Conservation (phyloP, 2,329 filamentous ascomycete species). For the Fusarium denticulatum region DNA sequence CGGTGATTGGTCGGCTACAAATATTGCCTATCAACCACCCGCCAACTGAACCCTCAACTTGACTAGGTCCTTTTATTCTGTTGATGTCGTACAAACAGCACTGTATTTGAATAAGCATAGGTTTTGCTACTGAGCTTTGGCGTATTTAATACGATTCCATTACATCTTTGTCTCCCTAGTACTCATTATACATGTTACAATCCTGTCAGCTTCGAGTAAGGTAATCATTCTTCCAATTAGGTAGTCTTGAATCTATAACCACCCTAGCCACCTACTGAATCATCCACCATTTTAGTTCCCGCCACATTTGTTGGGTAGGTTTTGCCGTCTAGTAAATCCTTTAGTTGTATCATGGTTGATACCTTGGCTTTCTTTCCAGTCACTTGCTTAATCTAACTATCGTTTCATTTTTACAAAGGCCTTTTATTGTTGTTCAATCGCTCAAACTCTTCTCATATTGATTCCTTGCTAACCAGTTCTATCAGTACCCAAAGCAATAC, state of each 20-base stretch:
- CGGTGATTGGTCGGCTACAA: constrained; percentile 39
- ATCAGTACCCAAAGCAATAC: constrained; percentile 39
- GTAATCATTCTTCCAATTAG: neutral
- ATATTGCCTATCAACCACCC: constrained; percentile 5
- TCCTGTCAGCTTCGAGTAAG: neutral
- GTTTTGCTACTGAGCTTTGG: neutral
- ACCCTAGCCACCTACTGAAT: constrained; percentile 1
- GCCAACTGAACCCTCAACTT: neutral
- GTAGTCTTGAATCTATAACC: neutral
- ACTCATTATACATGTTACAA: neutral
- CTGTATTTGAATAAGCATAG: neutral
- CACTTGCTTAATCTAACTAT: neutral
- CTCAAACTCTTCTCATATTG: constrained; percentile 21
- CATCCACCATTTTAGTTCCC: constrained; percentile 8
- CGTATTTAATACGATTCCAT: neutral
- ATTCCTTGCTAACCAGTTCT: constrained; percentile 30
- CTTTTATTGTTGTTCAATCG: neutral
- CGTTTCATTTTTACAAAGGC: neutral
- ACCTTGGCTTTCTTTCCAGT: neutral
- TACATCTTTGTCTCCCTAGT: neutral
- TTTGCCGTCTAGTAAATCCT: neutral
- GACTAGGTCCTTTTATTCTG: neutral
- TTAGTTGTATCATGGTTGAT: neutral
- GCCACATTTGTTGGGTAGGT: neutral
- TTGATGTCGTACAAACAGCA: neutral